These are phyloP conservation scores for Dimargaris cristalligena DNA, from an alignment of 192 early-diverging fungal species.

Conservation along the genomic window DNA sequence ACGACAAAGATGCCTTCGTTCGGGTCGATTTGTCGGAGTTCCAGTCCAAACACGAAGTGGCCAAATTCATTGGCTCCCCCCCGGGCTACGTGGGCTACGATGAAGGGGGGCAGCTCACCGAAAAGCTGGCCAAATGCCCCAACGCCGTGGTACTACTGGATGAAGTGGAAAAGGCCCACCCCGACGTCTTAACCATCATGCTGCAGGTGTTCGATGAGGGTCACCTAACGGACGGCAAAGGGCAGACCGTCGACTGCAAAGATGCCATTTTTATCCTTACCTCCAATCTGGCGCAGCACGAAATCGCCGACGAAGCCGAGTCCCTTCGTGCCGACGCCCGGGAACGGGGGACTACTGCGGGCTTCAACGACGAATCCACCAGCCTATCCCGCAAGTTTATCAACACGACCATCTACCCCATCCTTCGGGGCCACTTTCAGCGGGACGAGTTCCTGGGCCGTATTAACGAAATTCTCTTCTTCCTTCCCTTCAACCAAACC, in stretches of 20 bases:
- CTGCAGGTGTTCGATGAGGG: slow-evolving; percentile 29
- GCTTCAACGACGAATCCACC: slow-evolving; percentile 14
- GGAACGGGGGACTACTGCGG: slow-evolving; percentile 8
- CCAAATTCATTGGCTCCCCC: slow-evolving; percentile 25
- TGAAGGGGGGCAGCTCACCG: slow-evolving; percentile 28
- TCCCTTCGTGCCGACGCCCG: slow-evolving; percentile 20
- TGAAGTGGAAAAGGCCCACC: slow-evolving; percentile 29
- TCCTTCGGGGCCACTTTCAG: slow-evolving; percentile 24
- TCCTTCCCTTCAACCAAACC: slow-evolving; percentile 22
- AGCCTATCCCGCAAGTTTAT: slow-evolving; percentile 24
- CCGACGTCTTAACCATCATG: slow-evolving; percentile 27
- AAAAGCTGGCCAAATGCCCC: slow-evolving; percentile 26
- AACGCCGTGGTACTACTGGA: slow-evolving; percentile 26
- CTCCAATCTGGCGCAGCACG: slow-evolving; percentile 27
- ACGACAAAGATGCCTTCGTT: slow-evolving; percentile 22
- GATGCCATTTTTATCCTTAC: slow-evolving; percentile 32
- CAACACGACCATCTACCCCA: slow-evolving; percentile 25
- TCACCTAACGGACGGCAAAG: slow-evolving; percentile 27
- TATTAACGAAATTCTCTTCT: slow-evolving; percentile 29
- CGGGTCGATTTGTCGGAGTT: slow-evolving; percentile 31
- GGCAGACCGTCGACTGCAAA: slow-evolving; percentile 24
- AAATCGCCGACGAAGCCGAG: slow-evolving; percentile 29
- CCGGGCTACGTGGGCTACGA: slow-evolving; percentile 30
- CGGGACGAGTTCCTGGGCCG: slow-evolving; percentile 29
- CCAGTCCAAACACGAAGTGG: slow-evolving; percentile 26